Base-by-base conservation (phyloP, 73 alveolate genomes). In the Urostyla sp. region DNA sequence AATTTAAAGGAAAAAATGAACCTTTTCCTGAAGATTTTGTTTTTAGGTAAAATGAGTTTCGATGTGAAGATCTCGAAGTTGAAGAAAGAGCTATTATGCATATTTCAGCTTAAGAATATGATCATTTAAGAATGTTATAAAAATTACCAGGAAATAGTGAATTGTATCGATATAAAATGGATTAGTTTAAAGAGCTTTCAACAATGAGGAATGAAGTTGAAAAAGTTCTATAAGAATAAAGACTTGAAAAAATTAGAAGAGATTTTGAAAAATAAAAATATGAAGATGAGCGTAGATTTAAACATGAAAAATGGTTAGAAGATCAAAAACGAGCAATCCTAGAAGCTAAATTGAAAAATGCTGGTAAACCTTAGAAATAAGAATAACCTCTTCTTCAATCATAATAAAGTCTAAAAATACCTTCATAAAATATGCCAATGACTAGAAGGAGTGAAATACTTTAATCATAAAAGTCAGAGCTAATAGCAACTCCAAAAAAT, bases 231-330 rank as follows among this genome's bases (percentile, higher is more conserved):
- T 67, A 90, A 34, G 97, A 90, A 36, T 48, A 87, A 54, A 69
- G 95, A 66, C 52, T 89, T 11, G 66, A 85, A 50, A 86, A 91
- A 44, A 80, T 90, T 26, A 82, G 89, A 48, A 84, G 91, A 74
- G 91, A 91, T 8, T 91, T 89, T 88, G 93, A 89, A 49, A 61
- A 73, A 82, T 82, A 89, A 46, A 91, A 84, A 73, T 88, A 87
- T 37, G 88, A 87, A 32, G 91, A 67, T 58, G 95, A 84, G 40
- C 75, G 93, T 50, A 66, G 72, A 54, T 84, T 75, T 67, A 87
- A 91, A 30, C 91, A 83, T 46, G 93, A 91, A 53, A 52, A 32
- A 45, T 73, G 85, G 85, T 20, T 75, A 36, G 78, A 75, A 23
- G 67, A 75, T 20, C 38, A 55, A 37, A 75, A 54, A 23, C 54